Evolutionary conservation across 257 asterid genomes (phyloP).

Genomic region (Knoxia roxburghii): DNA sequence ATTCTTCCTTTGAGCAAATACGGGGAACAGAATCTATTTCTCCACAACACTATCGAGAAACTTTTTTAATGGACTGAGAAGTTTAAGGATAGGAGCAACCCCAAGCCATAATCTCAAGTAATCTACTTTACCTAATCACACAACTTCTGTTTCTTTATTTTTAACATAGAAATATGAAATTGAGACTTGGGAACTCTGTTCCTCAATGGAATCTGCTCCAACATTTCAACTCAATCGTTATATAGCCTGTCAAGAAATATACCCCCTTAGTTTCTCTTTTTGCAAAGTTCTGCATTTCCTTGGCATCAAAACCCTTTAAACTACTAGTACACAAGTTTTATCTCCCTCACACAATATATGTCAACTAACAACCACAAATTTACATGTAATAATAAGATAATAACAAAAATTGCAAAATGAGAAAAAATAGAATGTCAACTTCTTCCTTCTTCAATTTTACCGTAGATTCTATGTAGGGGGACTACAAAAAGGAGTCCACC

Average conservation of each 20-base stretch:
- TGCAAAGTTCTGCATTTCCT: background rate
- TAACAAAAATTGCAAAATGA: background rate
- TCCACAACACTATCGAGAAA: background rate
- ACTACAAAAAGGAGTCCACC: background rate
- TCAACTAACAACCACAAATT: background rate
- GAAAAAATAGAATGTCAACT: background rate
- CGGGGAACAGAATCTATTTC: background rate
- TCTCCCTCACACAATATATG: background rate
- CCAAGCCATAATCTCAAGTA: background rate
- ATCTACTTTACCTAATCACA: background rate
- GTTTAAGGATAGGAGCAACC: background rate
- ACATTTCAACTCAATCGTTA: background rate
- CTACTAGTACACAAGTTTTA: background rate
- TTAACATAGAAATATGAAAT: background rate
- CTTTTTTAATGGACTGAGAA: background rate
- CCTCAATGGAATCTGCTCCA: background rate
- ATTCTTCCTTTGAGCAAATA: background rate
- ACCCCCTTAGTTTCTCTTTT: background rate
- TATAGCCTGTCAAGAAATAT: background rate
- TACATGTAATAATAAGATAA: background rate
- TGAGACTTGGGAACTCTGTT: constrained; percentile 2
- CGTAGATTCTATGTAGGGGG: background rate
- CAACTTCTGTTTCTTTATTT: background rate
- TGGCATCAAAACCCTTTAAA: background rate
- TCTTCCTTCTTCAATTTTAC: constrained; percentile 1